Conservation (phyloP, 371 early-diverging fungal genomes). For the Homolaphlyctis polyrhiza region DNA sequence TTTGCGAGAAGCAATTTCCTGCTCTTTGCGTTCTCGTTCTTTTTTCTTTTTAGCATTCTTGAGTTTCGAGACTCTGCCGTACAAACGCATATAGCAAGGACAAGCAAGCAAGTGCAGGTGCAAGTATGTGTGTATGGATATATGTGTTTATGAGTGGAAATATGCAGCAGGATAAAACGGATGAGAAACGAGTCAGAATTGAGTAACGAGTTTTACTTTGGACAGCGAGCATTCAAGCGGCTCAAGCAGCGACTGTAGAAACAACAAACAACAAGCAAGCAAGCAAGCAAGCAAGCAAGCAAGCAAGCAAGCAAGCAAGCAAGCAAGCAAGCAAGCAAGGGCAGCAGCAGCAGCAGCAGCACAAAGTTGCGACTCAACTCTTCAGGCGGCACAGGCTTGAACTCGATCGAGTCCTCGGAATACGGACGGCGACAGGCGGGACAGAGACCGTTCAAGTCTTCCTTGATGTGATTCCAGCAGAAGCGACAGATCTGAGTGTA, state of each 20-base stretch:
- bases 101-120: no score
- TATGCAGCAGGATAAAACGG: neutral
- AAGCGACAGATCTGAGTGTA: conserved; percentile 89
- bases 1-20: conserved; percentile 59
- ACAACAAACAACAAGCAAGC: no score
- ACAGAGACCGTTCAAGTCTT: conserved; percentile 85
- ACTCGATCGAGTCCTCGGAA: conserved; percentile 82
- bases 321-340: neutral
- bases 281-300: no score
- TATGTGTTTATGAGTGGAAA: no score
- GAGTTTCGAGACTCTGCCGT: conserved; percentile 36
- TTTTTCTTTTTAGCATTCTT: conserved; percentile 85
- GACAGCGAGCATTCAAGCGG: no score
- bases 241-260: no score
- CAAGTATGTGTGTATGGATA: no score
- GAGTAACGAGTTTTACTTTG: no score
- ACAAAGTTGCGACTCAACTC: no score
- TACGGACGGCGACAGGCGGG: conserved; percentile 76
- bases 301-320: no score
- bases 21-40: conserved; percentile 82
- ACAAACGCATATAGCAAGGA: no score
- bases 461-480: conserved; percentile 95
- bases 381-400: conserved; percentile 81
- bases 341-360: neutral
- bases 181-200: no score